Evolutionary conservation across 306 rosid genomes (phyloP).

Genomic region (Elaeagnus macrophylla): DNA sequence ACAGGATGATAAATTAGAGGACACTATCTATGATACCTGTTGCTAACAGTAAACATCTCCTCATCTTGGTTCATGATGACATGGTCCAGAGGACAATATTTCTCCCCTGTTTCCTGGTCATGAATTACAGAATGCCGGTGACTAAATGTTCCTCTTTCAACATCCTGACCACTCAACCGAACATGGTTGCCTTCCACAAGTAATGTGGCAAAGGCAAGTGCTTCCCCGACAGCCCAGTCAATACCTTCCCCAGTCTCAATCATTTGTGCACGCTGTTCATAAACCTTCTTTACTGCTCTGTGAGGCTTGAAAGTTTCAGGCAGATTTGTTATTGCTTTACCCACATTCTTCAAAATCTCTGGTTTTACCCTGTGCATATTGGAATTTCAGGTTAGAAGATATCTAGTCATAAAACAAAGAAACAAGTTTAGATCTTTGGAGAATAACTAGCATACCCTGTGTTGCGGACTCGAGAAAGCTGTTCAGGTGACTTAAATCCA

Average conservation of each 20-base stretch:
- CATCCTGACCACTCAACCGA: constrained; percentile 94
- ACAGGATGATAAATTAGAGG: not conserved
- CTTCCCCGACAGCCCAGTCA: constrained; percentile 93
- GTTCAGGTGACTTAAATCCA: constrained; percentile 96
- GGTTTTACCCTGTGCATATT: constrained; percentile 62
- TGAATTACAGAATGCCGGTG: constrained; percentile 91
- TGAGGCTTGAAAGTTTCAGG: constrained; percentile 82
- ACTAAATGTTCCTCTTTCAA: constrained; percentile 96
- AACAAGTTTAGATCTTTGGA: not conserved
- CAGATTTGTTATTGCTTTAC: constrained; percentile 73
- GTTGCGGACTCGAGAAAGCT: constrained; percentile 79
- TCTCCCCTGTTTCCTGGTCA: constrained; percentile 79
- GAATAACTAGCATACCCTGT: constrained; percentile 58
- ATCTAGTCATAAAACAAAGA: not conserved
- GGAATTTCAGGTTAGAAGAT: constrained; percentile 11
- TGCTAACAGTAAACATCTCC: constrained; percentile 96
- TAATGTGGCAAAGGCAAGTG: constrained; percentile 94
- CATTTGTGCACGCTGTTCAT: constrained; percentile 83
- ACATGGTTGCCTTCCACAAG: constrained; percentile 93
- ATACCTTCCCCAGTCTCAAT: constrained; percentile 88
- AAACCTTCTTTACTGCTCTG: constrained; percentile 82
- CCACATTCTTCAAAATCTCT: constrained; percentile 82
- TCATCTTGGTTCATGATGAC: constrained; percentile 75
- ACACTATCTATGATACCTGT: constrained; percentile 45
- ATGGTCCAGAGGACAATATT: constrained; percentile 82